Evolutionary conservation across 352 stramenopile genomes (phyloP), one percentile per base, ranked within the genome.

Genomic region (Phytophthora fragariae): DNA sequence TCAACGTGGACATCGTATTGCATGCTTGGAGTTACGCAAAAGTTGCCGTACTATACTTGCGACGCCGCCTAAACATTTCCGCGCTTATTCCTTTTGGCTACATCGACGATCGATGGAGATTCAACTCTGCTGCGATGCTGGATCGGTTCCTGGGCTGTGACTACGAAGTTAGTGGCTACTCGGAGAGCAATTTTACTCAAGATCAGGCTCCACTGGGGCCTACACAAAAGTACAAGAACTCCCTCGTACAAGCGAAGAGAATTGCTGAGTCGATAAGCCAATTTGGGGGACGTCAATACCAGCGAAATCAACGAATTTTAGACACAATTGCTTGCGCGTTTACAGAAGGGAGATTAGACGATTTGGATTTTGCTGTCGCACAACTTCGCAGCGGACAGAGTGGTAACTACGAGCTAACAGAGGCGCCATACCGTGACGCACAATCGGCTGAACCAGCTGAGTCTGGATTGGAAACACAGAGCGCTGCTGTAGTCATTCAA

Each of bases 41-140:
- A 55, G 21, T 17, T 68, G 9, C 50, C 37, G 1, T 68, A 4
- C 39, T 68, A 33, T 68, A 68, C 15, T 46, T 68, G 15, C 27
- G 62, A 15, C 61, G 37, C 10, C 7, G 31, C 5, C 50, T n/a
- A 24, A n/a, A 54, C 0, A 35, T 4, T 15, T 14, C 21, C 2
- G 33, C 19, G 1, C 33, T 61, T 1, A 61, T 62, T 35, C 52
- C 52, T 3, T 60, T 68, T n/a, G 35, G 15, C 2, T 56, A n/a
- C 10, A 7, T 68, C 0, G 1, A 17, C 3, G n/a, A 44, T 33
- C 19, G 50, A 4, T 68, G 62, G 62, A 3, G 24, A 1, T 61
- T 47, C 62, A 68, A 68, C 14, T 68, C 37, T 0, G 37, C 5
- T 4, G 8, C 35, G 11, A 68, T 68, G 62, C 4, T 68, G 52